Percentiles rank a stretch among this genome's conserved stretches.
Evolutionary conservation across 75 land plant genomes (phyloP).

Genomic region (Cryptomeria japonica): DNA sequence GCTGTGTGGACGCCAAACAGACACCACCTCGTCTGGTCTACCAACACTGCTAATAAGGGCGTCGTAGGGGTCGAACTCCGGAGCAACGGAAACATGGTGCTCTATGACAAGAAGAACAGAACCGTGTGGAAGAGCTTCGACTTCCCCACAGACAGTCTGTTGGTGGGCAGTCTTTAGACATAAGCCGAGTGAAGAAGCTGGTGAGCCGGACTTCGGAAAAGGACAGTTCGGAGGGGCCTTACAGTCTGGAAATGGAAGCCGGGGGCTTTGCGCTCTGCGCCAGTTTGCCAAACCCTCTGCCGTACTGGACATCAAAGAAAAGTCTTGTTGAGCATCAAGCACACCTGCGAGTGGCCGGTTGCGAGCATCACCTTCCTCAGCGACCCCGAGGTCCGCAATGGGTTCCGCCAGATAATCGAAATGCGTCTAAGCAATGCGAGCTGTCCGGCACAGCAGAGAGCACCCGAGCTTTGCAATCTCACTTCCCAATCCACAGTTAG

Average conservation of each 20-base stretch:
- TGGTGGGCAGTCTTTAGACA: conserved; percentile 42
- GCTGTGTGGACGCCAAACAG: conserved; percentile 61
- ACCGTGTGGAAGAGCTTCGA: conserved; percentile 69
- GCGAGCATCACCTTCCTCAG: conserved; percentile 10
- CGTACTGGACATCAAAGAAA: not conserved
- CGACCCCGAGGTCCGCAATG: conserved; percentile 14
- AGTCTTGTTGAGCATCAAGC: not conserved
- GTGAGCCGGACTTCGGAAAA: conserved; percentile 23
- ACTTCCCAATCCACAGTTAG: not conserved
- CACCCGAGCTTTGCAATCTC: not conserved
- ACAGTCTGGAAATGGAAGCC: conserved; percentile 30
- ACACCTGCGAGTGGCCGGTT: not conserved
- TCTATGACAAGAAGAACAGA: conserved; percentile 22
- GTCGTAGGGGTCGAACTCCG: conserved; percentile 28
- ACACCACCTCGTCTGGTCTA: conserved; percentile 33
- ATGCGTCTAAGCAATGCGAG: not conserved
- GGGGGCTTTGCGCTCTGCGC: conserved; percentile 25
- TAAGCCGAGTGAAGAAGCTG: conserved; percentile 16
- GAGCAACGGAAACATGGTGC: conserved; percentile 49
- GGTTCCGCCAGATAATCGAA: not conserved
- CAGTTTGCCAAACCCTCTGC: not conserved
- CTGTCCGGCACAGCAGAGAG: not conserved
- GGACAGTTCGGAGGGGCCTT: conserved; percentile 22
- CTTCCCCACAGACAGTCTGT: conserved; percentile 49
- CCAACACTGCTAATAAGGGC: conserved; percentile 39